Evolutionary conservation across 306 rosid genomes (phyloP), one percentile per base, ranked within the genome.

Genomic region (Fragaria nilgerrensis): DNA sequence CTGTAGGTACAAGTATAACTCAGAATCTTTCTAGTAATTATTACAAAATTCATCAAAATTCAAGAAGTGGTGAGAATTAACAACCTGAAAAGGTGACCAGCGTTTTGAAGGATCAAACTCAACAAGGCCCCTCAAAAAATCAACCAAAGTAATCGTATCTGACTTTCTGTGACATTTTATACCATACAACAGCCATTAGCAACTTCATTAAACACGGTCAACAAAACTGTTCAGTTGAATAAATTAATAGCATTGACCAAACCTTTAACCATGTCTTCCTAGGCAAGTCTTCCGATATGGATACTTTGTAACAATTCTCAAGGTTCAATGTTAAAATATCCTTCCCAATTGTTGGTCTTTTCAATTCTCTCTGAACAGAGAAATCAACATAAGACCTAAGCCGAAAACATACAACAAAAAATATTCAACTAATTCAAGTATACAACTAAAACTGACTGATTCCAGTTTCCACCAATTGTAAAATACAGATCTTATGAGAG

Each of bases 11-110:
- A 83, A 80, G 59, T 81, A 81, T 75, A 76, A 75, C 43, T 82
- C 75, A 86, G 74, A 78, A 76, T 52, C 36, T 56, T 34, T 65
- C 62, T 47, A 52, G 79, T 75, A 59, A 83, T 79, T 61, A 77
- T 72, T 79, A 23, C 56, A 72, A 53, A 67, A 19, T 63, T 23
- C n/a, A 79, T 74, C 56, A 62, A 74, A 78, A 88, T 47, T 7
- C 47, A 32, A 70, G 48, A 70, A 65, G 62, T 23, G 82, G 59
- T 67, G 61, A 39, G 53, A 66, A 49, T 25, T 67, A 75, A 77
- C 63, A 82, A 96, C 99, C 98, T 96, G 99, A 82, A 89, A 83
- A 63, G 99, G 99, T 23, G 99, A 96, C 99, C 99, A 96, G 77
- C 99, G 94, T 78, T 92, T 96, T 74, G 93, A 87, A 78, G 99